Evolutionary conservation across 2,329 filamentous ascomycete genomes (phyloP).

Genomic region (Alternaria tenuissima): DNA sequence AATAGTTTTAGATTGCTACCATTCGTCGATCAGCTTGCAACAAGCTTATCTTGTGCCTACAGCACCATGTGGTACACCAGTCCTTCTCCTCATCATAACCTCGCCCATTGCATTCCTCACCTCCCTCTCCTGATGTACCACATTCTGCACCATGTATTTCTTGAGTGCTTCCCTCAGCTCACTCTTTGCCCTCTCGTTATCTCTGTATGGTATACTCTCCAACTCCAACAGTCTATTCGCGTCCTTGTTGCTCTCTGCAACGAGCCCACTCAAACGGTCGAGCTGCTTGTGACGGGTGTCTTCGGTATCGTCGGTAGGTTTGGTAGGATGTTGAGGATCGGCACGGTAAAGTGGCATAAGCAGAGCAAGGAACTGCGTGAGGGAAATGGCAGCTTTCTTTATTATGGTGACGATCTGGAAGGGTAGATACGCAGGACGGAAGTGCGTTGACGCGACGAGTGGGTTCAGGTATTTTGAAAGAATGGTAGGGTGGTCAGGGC

Average conservation of each 20-base stretch:
- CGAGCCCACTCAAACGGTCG: constrained; percentile 69
- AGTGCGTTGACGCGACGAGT: constrained; percentile 50
- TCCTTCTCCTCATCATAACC: constrained; percentile 69
- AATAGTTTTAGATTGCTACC: background rate
- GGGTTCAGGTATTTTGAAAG: constrained; percentile 59
- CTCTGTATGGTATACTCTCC: constrained; percentile 81
- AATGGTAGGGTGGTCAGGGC: constrained; percentile 56
- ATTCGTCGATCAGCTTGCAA: background rate
- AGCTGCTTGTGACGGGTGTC: constrained; percentile 65
- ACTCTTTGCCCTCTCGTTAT: constrained; percentile 68
- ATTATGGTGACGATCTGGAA: constrained; percentile 83
- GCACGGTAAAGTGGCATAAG: constrained; percentile 47
- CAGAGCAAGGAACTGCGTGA: constrained; percentile 53
- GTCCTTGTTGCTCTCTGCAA: constrained; percentile 72
- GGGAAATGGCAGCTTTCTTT: constrained; percentile 77
- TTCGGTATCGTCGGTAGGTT: constrained; percentile 39
- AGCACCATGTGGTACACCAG: constrained; percentile 70
- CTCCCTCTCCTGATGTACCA: constrained; percentile 74
- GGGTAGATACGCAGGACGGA: constrained; percentile 74
- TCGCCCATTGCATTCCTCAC: constrained; percentile 80
- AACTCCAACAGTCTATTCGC: constrained; percentile 74
- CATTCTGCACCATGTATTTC: constrained; percentile 89
- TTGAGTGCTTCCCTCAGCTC: constrained; percentile 76
- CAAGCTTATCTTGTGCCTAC: constrained; percentile 24
- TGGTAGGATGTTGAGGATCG: constrained; percentile 33